Conservation (phyloP, 768 basidiomycete species). For the Jaapia argillacea region DNA sequence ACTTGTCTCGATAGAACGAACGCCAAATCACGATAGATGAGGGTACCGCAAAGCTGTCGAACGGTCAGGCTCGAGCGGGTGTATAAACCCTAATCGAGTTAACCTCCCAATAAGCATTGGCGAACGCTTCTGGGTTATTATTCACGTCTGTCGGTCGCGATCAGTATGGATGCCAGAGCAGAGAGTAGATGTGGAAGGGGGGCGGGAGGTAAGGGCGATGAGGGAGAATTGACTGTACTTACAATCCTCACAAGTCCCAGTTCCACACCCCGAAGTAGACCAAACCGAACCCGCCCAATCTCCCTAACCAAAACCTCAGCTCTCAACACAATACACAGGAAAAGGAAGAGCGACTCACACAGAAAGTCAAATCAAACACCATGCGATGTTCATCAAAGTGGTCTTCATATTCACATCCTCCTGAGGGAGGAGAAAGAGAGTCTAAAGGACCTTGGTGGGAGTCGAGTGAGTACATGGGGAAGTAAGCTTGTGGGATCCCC, state of each 20-base stretch:
- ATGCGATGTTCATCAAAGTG: slow-evolving; percentile 45
- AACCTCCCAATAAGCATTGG: slow-evolving; percentile 63
- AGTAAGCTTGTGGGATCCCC: slow-evolving; percentile 38
- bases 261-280: slow-evolving; percentile 28
- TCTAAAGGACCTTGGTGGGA: too few relatives aligned
- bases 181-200: too few relatives aligned
- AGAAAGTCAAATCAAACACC: slow-evolving; percentile 53
- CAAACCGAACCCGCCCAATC: slow-evolving; percentile 43
- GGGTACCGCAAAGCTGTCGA: too few relatives aligned
- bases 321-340: slow-evolving; percentile 7
- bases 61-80: too few relatives aligned
- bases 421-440: too few relatives aligned
- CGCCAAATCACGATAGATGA: too few relatives aligned
- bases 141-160: slow-evolving; percentile 49
- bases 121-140: slow-evolving; percentile 47
- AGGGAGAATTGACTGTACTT: slow-evolving; percentile 16
- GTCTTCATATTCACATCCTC: slow-evolving; percentile 38
- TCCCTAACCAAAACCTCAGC: slow-evolving; percentile 25
- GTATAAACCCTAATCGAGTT: slow-evolving; percentile 49
- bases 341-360: slow-evolving; percentile 28
- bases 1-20: too few relatives aligned
- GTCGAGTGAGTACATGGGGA: too few relatives aligned
- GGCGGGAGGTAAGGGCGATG: too few relatives aligned
- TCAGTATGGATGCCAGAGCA: not conserved
- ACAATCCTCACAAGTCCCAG: slow-evolving; percentile 35